phyloP scores from a whole-genome alignment of 495 filamentous ascomycete genomes.

The Aspergillus indologenus region DNA sequence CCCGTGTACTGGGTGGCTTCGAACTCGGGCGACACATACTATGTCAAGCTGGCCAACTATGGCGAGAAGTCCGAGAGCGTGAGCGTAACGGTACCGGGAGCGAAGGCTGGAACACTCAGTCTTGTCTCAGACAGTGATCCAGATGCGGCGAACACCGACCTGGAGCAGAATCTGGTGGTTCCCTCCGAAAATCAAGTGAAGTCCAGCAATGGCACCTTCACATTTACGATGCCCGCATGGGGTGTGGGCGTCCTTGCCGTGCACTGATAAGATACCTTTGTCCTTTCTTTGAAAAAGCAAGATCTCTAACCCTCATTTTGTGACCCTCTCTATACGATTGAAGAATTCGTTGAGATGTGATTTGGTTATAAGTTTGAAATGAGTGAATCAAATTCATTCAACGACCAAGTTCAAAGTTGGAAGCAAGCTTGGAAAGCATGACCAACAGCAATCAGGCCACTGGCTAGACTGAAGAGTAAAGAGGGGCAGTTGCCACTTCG shows the following conservation, averaged over 20 bases:
- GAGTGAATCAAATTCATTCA: no score
- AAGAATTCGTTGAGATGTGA: no score
- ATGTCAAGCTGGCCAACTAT: no score
- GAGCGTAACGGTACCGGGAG: conserved; percentile 26
- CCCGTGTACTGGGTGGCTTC: no score
- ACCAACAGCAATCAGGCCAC: background rate
- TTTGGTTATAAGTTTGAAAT: no score
- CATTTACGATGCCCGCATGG: conserved; percentile 13
- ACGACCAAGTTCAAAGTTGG: background rate
- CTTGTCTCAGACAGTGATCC: conserved; percentile 34
- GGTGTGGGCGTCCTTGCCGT: conserved; percentile 13
- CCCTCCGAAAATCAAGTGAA: conserved; percentile 11
- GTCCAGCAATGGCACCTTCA: conserved; percentile 10
- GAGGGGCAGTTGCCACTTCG: background rate
- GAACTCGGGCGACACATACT: conserved; percentile 9
- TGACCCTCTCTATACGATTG: no score
- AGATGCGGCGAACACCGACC: conserved; percentile 33
- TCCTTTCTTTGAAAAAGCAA: no score
- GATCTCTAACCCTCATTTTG: no score
- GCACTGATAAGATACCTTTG: no score
- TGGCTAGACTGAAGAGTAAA: background rate
- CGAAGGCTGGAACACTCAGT: conserved; percentile 35
- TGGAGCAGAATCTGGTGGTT: no score
- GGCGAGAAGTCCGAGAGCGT: conserved; percentile 23
- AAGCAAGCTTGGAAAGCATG: background rate